Conservation (phyloP, 1,284 basidiomycete species). For the Trametes versicolor region DNA sequence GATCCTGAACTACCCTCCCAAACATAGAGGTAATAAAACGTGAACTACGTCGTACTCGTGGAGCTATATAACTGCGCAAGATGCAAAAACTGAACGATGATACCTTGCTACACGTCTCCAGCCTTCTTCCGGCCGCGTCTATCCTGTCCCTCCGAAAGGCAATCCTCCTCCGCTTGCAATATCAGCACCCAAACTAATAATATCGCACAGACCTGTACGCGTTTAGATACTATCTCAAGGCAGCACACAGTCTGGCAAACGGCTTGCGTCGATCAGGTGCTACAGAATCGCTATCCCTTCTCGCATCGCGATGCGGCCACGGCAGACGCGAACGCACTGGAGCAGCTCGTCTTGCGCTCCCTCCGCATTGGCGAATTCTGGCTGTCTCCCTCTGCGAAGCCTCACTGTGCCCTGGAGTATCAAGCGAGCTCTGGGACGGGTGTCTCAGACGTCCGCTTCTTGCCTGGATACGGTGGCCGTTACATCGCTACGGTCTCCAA, state of each 20-base stretch:
- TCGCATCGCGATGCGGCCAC: conserved; percentile 40
- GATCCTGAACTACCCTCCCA: too few relatives aligned
- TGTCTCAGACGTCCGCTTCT: conserved; percentile 61
- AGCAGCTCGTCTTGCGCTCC: conserved; percentile 53
- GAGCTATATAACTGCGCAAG: not conserved
- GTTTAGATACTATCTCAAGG: conserved; percentile 52
- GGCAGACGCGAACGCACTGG: conserved; percentile 52
- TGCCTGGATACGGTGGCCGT: conserved; percentile 52
- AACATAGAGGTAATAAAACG: too few relatives aligned
- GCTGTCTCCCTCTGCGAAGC: conserved; percentile 45
- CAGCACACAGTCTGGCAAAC: conserved; percentile 65
- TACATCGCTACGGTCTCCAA: conserved; percentile 64
- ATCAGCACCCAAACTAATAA: not conserved
- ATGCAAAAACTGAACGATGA: conserved; percentile 52
- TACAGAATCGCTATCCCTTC: conserved; percentile 58
- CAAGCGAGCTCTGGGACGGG: conserved; percentile 49
- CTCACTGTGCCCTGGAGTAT: conserved; percentile 35
- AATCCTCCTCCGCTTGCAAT: conserved; percentile 14
- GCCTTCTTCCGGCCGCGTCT: conserved; percentile 55
- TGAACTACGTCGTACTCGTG: too few relatives aligned
- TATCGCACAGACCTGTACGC: conserved; percentile 56
- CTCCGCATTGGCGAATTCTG: conserved; percentile 58
- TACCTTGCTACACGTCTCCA: conserved; percentile 57
- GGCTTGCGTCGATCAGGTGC: conserved; percentile 54
- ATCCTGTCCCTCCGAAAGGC: conserved; percentile 61